Conservation (phyloP, 228 moss, liverwort and hornwort species). For the Sphagnum magellanicum region DNA sequence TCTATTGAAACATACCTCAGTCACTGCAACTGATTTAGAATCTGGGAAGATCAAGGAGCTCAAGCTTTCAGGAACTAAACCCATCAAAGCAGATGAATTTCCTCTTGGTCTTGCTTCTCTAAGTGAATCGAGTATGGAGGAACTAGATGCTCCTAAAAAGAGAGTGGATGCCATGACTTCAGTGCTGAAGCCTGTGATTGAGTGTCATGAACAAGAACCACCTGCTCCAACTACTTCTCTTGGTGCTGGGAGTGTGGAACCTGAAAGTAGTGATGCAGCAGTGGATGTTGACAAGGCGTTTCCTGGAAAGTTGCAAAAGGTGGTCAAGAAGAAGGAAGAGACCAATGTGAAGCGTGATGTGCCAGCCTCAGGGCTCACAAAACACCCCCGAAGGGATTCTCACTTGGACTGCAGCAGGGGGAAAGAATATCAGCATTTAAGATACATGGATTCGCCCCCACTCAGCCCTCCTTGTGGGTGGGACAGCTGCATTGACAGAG, state of each 20-base stretch:
- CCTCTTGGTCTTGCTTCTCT: too few species aligned
- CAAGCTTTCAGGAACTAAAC: too few species aligned
- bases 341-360: slow-evolving; percentile 4
- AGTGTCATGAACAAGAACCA: not conserved
- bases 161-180: not conserved
- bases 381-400: slow-evolving; percentile 15
- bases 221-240: not conserved
- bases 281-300: not conserved
- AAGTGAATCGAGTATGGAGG: not conserved
- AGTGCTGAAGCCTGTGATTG: not conserved
- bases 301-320: slow-evolving; percentile 17
- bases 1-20: too few species aligned
- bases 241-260: not conserved
- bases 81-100: too few species aligned
- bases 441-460: slow-evolving; percentile 69
- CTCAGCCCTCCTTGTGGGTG: slow-evolving; percentile 87
- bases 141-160: not conserved
- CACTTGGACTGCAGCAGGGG: slow-evolving; percentile 19
- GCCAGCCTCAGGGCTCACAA: slow-evolving; percentile 12
- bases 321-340: slow-evolving; percentile 10
- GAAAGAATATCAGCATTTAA: slow-evolving; percentile 54
- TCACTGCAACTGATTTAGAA: too few species aligned
- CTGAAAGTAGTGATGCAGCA: not conserved
- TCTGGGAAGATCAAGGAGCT: too few species aligned
- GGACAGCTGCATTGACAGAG: slow-evolving; percentile 31